Percentiles rank a stretch among this genome's conserved stretches.
Evolutionary conservation across 2,329 filamentous ascomycete genomes (phyloP).

Genomic region (Phoma sp.): DNA sequence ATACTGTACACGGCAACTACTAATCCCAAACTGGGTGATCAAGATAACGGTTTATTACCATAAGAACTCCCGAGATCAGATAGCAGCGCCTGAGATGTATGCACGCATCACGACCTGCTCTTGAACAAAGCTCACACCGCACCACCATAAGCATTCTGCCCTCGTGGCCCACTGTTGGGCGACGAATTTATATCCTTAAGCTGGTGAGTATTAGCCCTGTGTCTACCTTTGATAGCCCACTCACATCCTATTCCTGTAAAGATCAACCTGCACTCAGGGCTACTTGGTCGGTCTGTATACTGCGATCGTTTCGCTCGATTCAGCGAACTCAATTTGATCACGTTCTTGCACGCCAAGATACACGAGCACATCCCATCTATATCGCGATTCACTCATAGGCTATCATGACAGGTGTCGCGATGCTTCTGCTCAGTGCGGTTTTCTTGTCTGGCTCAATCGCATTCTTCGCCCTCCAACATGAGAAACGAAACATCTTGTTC

Average conservation of each 20-base stretch:
- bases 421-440: constrained; percentile 39
- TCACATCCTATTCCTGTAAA: neutral
- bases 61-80: constrained; percentile 25
- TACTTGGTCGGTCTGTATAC: no score
- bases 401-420: constrained; percentile 28
- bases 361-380: neutral
- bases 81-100: constrained; percentile 11
- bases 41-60: constrained; percentile 25
- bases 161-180: neutral
- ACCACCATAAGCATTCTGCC: neutral
- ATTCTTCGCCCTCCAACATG: constrained; percentile 40
- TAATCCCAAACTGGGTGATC: constrained; percentile 29
- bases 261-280: no score
- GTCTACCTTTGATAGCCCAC: neutral
- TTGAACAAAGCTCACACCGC: neutral
- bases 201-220: neutral
- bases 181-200: neutral
- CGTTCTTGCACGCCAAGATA: no score
- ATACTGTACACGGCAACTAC: constrained; percentile 42
- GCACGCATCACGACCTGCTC: neutral
- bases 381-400: neutral
- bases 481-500: constrained; percentile 51
- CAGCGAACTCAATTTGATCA: no score
- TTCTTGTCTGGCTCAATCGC: constrained; percentile 38
- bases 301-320: no score